These are phyloP conservation scores for Rhodotorula sp. DNA, from an alignment of 1,284 basidiomycete species.

Conservation along the genomic window DNA sequence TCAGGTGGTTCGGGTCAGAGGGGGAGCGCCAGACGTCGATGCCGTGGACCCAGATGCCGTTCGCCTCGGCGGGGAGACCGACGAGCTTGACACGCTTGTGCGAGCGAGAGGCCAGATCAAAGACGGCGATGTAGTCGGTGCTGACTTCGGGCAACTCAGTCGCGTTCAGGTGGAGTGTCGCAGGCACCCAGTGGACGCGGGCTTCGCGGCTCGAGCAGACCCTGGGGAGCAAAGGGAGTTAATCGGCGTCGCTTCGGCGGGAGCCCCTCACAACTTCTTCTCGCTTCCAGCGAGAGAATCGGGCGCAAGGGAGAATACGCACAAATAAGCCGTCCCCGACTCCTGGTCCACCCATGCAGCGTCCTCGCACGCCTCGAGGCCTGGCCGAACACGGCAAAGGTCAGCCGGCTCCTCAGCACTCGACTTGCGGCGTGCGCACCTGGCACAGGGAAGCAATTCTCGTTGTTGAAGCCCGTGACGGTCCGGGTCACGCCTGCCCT, in stretches of 20 bases:
- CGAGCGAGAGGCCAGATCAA: conserved; percentile 49
- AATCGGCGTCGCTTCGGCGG: no score
- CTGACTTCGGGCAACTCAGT: conserved; percentile 41
- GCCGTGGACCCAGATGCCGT: conserved; percentile 61
- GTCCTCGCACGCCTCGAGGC: conserved; percentile 27
- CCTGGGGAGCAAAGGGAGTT: background rate
- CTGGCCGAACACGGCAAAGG: background rate
- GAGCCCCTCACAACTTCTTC: background rate
- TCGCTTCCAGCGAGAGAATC: background rate
- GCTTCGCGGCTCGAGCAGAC: conserved; percentile 61
- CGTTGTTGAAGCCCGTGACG: conserved; percentile 19
- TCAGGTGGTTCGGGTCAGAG: conserved; percentile 57
- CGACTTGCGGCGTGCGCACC: conserved; percentile 3
- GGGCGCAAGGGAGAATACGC: background rate
- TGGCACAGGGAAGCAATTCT: conserved; percentile 17
- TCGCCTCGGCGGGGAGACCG: conserved; percentile 13
- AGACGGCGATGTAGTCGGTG: conserved; percentile 64
- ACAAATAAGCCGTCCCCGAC: conserved; percentile 24
- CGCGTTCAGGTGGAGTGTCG: conserved; percentile 49
- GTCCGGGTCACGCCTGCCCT: background rate
- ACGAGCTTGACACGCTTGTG: conserved; percentile 8
- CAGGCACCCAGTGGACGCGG: conserved; percentile 62
- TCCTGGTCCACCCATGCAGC: conserved; percentile 28
- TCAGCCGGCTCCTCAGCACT: background rate
- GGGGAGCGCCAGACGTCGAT: conserved; percentile 66